phyloP scores from a whole-genome alignment of 2,329 filamentous ascomycete species.

The Nigrospora sphaerica region DNA sequence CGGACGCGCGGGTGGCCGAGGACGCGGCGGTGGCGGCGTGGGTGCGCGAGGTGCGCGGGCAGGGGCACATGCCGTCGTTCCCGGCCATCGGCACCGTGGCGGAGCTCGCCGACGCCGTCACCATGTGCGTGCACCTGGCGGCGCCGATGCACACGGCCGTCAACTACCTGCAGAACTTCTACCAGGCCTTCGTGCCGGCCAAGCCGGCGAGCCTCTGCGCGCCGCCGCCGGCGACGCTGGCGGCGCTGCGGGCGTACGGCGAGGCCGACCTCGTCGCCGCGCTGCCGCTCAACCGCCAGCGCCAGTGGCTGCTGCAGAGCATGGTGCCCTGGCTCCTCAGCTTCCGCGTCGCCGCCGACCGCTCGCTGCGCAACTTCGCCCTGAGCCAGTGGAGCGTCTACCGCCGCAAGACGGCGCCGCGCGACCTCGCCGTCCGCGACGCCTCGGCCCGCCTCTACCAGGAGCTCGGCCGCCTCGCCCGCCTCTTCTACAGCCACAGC shows the following conservation, averaged over 20 bases:
- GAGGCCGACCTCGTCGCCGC: conserved; percentile 27
- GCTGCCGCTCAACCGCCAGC: conserved; percentile 31
- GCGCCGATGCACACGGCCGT: conserved; percentile 41
- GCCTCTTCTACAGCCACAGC: conserved; percentile 21
- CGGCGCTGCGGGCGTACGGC: conserved; percentile 19
- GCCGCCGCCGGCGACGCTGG: conserved; percentile 21
- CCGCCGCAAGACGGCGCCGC: conserved; percentile 10
- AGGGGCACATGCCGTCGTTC: conserved; percentile 32
- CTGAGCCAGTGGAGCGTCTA: conserved; percentile 26
- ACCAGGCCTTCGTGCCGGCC: conserved; percentile 37
- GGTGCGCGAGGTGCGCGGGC: conserved; percentile 30
- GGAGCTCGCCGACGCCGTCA: conserved; percentile 34
- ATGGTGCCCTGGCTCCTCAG: conserved; percentile 39
- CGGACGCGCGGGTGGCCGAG: conserved; percentile 15
- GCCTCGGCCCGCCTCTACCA: conserved; percentile 19
- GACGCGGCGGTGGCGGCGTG: conserved; percentile 29
- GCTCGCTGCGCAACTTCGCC: conserved; percentile 33
- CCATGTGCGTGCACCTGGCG: conserved; percentile 46
- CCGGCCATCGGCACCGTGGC: conserved; percentile 32
- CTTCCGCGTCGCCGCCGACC: conserved; percentile 30
- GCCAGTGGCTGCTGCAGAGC: conserved; percentile 36
- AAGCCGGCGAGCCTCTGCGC: conserved; percentile 32
- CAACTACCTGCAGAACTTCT: conserved; percentile 45
- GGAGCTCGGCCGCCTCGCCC: conserved; percentile 18
- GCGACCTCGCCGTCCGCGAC: conserved; percentile 13